A percentile compares a stretch with the other conserved stretches of the same genome.
Evolutionary conservation across 331 rosid genomes (phyloP).

Genomic region (Acacia concinna): DNA sequence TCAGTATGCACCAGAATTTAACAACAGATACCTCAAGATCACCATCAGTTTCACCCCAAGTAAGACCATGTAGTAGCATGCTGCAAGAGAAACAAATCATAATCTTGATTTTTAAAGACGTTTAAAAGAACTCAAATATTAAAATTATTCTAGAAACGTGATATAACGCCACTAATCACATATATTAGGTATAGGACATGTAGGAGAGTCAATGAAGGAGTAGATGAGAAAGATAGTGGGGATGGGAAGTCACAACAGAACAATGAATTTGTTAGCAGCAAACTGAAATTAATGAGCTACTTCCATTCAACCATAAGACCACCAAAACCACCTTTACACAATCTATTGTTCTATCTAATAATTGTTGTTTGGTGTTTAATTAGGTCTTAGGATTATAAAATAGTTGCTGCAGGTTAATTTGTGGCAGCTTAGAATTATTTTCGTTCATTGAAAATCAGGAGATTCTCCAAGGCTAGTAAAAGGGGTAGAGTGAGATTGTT

Average conservation of each 20-base stretch:
- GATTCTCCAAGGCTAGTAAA: not conserved
- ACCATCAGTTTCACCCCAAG: conserved; percentile 76
- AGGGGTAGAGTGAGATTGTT: not conserved
- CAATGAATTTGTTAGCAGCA: not conserved
- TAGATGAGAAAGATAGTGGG: not conserved
- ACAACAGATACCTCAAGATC: conserved; percentile 76
- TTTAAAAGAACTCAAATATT: not conserved
- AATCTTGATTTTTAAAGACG: conserved; percentile 21
- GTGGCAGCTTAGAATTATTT: not conserved
- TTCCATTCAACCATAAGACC: not conserved
- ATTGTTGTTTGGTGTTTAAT: not conserved
- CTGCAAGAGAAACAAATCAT: conserved; percentile 52
- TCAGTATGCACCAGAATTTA: conserved; percentile 1
- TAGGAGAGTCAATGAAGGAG: not conserved
- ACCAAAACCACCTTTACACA: not conserved
- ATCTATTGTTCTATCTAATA: not conserved
- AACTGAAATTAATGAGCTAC: not conserved
- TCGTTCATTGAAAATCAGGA: not conserved
- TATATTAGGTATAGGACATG: not conserved
- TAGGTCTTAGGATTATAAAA: not conserved
- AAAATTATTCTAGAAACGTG: not conserved
- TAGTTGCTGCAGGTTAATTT: not conserved
- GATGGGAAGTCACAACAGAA: not conserved
- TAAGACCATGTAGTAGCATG: conserved; percentile 82
- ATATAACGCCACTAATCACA: not conserved